These are phyloP conservation scores for Trichoderma semiorbis DNA, from an alignment of 2,329 filamentous ascomycete genomes.

Conservation along the genomic window DNA sequence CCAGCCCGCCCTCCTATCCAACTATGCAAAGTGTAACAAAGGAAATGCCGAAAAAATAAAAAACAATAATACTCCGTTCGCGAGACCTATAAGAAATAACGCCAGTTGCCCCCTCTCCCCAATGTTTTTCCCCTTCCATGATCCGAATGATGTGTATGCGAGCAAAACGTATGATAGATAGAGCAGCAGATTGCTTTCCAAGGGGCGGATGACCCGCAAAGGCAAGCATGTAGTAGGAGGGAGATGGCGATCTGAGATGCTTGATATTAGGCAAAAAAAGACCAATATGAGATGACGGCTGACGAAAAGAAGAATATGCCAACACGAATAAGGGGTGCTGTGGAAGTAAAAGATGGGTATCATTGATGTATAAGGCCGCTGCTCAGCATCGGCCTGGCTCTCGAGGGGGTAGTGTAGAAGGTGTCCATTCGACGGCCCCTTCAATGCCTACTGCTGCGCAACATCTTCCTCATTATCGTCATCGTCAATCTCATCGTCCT, in stretches of 20 bases:
- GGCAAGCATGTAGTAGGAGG: not conserved
- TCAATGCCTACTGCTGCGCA: not conserved
- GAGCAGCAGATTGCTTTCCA: not conserved
- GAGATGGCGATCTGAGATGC: not conserved
- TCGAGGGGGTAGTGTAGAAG: not conserved
- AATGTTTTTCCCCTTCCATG: not conserved
- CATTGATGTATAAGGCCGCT: slow-evolving; percentile 10
- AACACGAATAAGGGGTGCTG: not conserved
- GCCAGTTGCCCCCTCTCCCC: not conserved
- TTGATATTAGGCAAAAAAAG: not conserved
- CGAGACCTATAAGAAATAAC: not conserved
- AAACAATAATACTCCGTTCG: not conserved
- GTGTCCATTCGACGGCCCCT: not conserved
- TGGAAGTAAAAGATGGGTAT: slow-evolving; percentile 16
- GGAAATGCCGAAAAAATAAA: not conserved
- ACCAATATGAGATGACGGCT: slow-evolving; percentile 1
- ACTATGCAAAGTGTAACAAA: not conserved
- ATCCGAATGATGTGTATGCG: not conserved
- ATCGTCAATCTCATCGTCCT: slow-evolving; percentile 32
- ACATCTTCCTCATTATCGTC: slow-evolving; percentile 23
- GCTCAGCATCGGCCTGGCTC: not conserved
- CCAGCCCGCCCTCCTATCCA: not conserved
- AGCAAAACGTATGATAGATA: not conserved
- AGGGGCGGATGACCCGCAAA: not conserved
- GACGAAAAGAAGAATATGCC: not conserved